Evolutionary conservation across 768 basidiomycete species (phyloP), one percentile per base, ranked within the genome.

Genomic region (Pleurotus giganteus): DNA sequence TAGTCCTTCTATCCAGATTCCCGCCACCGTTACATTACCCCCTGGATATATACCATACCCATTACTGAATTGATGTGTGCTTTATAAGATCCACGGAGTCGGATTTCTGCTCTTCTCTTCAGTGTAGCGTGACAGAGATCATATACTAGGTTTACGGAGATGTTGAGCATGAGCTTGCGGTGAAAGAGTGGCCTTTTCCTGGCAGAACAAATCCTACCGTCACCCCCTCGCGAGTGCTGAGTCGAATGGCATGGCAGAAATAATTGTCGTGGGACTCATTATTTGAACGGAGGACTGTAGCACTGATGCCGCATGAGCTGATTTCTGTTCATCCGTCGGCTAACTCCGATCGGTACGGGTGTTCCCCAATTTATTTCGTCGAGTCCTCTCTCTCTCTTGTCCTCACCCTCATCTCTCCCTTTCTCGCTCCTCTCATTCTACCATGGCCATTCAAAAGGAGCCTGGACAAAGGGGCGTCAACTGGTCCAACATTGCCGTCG

Each of bases 401-500:
- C 56, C 42, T 50, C 61, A 55, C 42, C 53, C 46, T 57, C 58
- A 61, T 57, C 57, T 47, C 56, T 57, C 54, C 58, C 54, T 53
- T 58, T 45, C 58, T 50, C 58, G 58, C 55, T 49, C 36, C 49
- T 43, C 57, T 53, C 49, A 27, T 52, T 47, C 57, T 55, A 65
- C 67, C 66, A 92, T 93, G 91, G 90, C 84, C 74, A 83, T 92
- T 64, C 79, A 86, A 69, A 84, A 81, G 71, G 88, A 91, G 74
- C 92, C 93, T 51, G 93, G 91, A 57, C 89, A 93, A 71, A 94
- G 94, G 73, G 91, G 91, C 66, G 76, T 93, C 61, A 93, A 80
- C 76, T 95, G 91, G 91, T 91, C 90, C 63, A 95, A 94, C 75
- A 94, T 95, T 74, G 93, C 91, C 60, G 88, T 96, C 69, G 92